Percentiles rank a stretch among this genome's conserved stretches.
Evolutionary conservation across 1,284 basidiomycete genomes (phyloP).

Genomic region (Trichosporon ovoides): DNA sequence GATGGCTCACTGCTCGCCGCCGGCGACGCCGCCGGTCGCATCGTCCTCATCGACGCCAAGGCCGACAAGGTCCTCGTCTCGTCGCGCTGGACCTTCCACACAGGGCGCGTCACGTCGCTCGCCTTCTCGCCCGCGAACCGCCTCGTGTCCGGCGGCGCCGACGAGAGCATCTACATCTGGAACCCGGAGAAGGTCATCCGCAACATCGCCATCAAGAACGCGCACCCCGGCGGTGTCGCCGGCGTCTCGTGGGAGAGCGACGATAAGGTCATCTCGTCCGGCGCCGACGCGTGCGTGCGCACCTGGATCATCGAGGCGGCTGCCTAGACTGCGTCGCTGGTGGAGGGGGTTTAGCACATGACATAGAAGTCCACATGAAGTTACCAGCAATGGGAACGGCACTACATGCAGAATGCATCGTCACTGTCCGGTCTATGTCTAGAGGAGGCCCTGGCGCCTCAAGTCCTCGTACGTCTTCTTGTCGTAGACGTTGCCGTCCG

Average conservation of each 20-base stretch:
- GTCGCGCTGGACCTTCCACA: constrained; percentile 82
- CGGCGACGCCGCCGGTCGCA: constrained; percentile 59
- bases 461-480: constrained; percentile 48
- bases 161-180: constrained; percentile 90
- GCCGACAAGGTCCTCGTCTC: constrained; percentile 62
- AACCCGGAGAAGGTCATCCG: constrained; percentile 68
- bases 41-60: constrained; percentile 56
- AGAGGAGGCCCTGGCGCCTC: constrained; percentile 48
- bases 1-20: constrained; percentile 69
- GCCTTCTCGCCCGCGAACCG: constrained; percentile 68
- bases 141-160: constrained; percentile 79
- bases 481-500: constrained; percentile 77
- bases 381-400: neutral
- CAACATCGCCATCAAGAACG: constrained; percentile 79
- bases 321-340: neutral
- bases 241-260: constrained; percentile 71
- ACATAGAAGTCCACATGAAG: neutral
- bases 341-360: too few relatives aligned
- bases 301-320: constrained; percentile 54
- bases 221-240: constrained; percentile 73
- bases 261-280: constrained; percentile 63
- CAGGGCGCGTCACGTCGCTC: constrained; percentile 72
- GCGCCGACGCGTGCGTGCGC: constrained; percentile 76
- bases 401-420: neutral
- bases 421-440: constrained; percentile 8